Evolutionary conservation across 768 basidiomycete species (phyloP).

Genomic region (Psilocybe cyanescens): DNA sequence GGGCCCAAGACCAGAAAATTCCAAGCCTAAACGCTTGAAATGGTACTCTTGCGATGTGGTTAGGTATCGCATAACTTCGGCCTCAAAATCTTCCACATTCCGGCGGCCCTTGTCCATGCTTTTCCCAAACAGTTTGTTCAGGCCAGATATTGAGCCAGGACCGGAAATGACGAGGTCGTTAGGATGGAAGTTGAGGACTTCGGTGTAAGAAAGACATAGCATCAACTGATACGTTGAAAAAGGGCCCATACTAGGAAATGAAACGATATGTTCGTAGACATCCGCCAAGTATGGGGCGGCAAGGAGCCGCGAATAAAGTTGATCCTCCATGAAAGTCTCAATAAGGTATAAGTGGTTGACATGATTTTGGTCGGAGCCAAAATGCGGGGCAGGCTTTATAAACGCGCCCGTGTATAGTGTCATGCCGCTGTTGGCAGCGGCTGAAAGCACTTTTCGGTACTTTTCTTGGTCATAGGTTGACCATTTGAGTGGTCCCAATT

Average conservation of each 20-base stretch:
- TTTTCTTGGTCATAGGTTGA: constrained; percentile 50
- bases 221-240: constrained; percentile 76
- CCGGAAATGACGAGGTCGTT: constrained; percentile 75
- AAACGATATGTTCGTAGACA: constrained; percentile 59
- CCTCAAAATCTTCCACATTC: constrained; percentile 43
- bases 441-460: constrained; percentile 57
- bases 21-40: constrained; percentile 60
- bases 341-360: constrained; percentile 68
- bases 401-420: constrained; percentile 74
- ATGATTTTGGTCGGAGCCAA: constrained; percentile 48
- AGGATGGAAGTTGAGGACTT: constrained; percentile 61
- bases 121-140: constrained; percentile 68
- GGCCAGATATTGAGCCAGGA: constrained; percentile 66
- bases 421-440: constrained; percentile 37
- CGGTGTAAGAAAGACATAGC: constrained; percentile 60
- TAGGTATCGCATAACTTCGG: constrained; percentile 68
- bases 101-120: constrained; percentile 34
- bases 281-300: constrained; percentile 62
- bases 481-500: constrained; percentile 68
- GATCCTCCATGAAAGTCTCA: constrained; percentile 59
- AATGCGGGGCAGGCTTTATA: constrained; percentile 69
- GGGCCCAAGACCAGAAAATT: constrained; percentile 55
- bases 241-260: constrained; percentile 73
- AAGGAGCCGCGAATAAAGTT: constrained; percentile 52
- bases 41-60: constrained; percentile 60